These are phyloP conservation scores for Penicillium sp. DNA, from an alignment of 2,329 filamentous ascomycete genomes.

Conservation along the genomic window DNA sequence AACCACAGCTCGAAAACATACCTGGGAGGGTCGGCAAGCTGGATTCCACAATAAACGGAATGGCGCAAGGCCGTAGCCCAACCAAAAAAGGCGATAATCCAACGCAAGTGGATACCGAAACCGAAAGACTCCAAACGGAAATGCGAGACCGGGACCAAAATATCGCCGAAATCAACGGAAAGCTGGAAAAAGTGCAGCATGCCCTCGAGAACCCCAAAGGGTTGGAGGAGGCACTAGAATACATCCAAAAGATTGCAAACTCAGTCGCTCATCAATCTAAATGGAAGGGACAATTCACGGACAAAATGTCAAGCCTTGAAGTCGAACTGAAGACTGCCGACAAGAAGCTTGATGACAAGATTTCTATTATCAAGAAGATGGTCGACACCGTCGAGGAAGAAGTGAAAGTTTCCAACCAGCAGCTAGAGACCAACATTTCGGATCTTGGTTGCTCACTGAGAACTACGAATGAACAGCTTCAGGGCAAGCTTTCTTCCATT, in stretches of 20 bases:
- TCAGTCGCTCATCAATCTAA: neutral
- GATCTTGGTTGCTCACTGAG: neutral
- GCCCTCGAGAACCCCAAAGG: neutral
- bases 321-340: neutral
- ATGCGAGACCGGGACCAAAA: neutral
- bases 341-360: neutral
- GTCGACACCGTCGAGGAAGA: neutral
- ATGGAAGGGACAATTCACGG: neutral
- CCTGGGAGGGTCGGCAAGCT: slow-evolving; percentile 19
- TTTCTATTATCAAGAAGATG: neutral
- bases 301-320: neutral
- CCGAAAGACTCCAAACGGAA: neutral
- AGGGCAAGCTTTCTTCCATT: neutral
- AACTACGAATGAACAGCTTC: neutral
- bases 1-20: neutral
- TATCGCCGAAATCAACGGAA: neutral
- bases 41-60: slow-evolving; percentile 15
- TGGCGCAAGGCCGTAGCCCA: neutral
- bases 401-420: neutral
- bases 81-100: neutral
- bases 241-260: neutral
- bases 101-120: neutral
- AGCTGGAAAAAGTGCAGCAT: neutral
- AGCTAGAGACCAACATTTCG: neutral
- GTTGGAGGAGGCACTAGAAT: neutral